A percentile compares a stretch with the other conserved stretches of the same genome.
phyloP scores from a whole-genome alignment of 148 eudicot genomes.

The Fagopyrum tataricum region DNA sequence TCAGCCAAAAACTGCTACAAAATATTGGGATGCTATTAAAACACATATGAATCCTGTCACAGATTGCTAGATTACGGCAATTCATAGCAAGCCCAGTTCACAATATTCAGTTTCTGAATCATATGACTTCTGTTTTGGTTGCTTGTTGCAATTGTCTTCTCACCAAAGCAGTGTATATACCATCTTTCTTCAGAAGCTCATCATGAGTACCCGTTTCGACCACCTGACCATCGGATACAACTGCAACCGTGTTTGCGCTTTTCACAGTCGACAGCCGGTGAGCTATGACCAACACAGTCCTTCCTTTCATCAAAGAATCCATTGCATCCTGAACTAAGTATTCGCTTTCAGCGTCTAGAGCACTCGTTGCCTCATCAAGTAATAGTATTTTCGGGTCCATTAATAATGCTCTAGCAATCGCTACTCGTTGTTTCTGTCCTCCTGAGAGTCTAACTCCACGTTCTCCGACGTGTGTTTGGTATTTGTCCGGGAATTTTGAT shows the following conservation, averaged over 20 bases:
- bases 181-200: slow-evolving; percentile 60
- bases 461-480: slow-evolving; percentile 81
- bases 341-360: slow-evolving; percentile 92
- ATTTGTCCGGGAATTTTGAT: slow-evolving; percentile 75
- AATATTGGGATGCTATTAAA: too few species aligned
- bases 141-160: slow-evolving; percentile 87
- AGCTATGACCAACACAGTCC: slow-evolving; percentile 93
- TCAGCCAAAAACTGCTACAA: too few species aligned
- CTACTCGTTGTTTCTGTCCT: slow-evolving; percentile 88
- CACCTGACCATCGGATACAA: slow-evolving; percentile 79
- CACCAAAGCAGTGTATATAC: slow-evolving; percentile 74
- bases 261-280: slow-evolving; percentile 92
- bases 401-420: slow-evolving; percentile 81
- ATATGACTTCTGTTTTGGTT: slow-evolving; percentile 31
- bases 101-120: not conserved
- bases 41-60: not conserved
- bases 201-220: slow-evolving; percentile 81
- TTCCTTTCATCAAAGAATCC: slow-evolving; percentile 88
- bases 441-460: slow-evolving; percentile 90
- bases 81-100: not conserved
- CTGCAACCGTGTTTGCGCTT: slow-evolving; percentile 78
- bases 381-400: slow-evolving; percentile 81
- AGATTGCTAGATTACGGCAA: not conserved
- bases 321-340: slow-evolving; percentile 96
- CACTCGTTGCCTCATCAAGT: slow-evolving; percentile 91